These are phyloP conservation scores for Gleditsia sinensis DNA, from an alignment of 306 rosid genomes.

Conservation along the genomic window DNA sequence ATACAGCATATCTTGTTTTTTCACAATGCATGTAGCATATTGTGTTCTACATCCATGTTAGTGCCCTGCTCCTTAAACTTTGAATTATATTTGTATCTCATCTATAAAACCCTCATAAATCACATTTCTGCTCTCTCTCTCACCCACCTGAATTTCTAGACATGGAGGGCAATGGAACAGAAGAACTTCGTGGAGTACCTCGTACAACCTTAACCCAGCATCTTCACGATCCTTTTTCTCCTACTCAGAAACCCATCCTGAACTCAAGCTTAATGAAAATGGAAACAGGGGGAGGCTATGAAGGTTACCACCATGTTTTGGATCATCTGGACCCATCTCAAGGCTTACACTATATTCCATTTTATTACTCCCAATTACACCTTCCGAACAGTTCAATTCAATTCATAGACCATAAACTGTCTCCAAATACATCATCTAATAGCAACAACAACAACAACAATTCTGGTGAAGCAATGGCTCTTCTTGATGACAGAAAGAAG, in stretches of 20 bases:
- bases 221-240: slow-evolving; percentile 26
- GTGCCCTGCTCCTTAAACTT: too few species aligned
- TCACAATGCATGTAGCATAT: too few species aligned
- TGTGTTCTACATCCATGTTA: too few species aligned
- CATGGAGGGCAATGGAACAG: slow-evolving; percentile 34
- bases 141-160: slow-evolving; percentile 13
- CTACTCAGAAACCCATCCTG: slow-evolving; percentile 24
- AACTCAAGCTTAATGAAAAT: slow-evolving; percentile 30
- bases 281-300: slow-evolving; percentile 29
- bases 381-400: slow-evolving; percentile 35
- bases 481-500: slow-evolving; percentile 66
- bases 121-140: slow-evolving; percentile 20
- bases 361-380: slow-evolving; percentile 37
- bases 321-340: slow-evolving; percentile 29
- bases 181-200: slow-evolving; percentile 33
- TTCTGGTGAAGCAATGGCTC: slow-evolving; percentile 62
- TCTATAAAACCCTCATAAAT: background rate
- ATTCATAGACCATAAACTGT: slow-evolving; percentile 33
- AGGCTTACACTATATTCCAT: slow-evolving; percentile 37
- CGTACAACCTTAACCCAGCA: slow-evolving; percentile 27
- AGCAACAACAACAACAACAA: slow-evolving; percentile 56
- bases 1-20: too few species aligned
- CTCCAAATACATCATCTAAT: slow-evolving; percentile 44
- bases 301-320: slow-evolving; percentile 9
- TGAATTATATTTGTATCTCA: slow-evolving; percentile 22